Evolutionary conservation across 2,329 filamentous ascomycete species (phyloP), one percentile per base, ranked within the genome.

Genomic region (Pyrenophora teres): DNA sequence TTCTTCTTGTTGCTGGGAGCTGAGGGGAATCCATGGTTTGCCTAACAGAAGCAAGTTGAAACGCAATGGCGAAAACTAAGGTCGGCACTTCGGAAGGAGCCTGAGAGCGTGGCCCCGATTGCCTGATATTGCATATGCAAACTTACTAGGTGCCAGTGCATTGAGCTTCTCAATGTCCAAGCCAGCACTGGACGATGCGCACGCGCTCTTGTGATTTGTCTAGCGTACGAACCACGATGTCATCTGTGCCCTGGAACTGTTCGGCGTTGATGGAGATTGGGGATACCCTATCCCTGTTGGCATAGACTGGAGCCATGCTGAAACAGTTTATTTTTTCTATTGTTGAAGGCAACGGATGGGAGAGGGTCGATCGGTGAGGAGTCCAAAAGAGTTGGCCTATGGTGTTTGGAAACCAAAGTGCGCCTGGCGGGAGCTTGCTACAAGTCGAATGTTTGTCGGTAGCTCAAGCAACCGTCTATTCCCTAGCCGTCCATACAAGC

Each of bases 401-500:
- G n/a, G 36, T n/a, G 18, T 35, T 33, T 23, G 27, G 27, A 9
- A 30, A 12, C 15, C 7, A 27, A 19, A 6, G 15, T 16, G 15
- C 45, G 30, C 18, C 23, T 15, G 30, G 9, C n/a, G 37, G 23
- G 6, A 16, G 27, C n/a, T 40, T 41, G 35, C 46, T 16, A 37
- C 46, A 35, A 40, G 19, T 44, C 40, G 25, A 12, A 44, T 21
- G 30, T 13, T 31, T 46, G 32, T 51, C 39, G 30, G 46, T 40
- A 23, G 13, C 10, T 27, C 23, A 19, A 12, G 25, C 12, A 21
- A 37, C 15, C 30, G 15, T 33, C 21, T 2, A 30, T 30, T 13
- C 10, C 9, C 10, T 30, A 30, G 27, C 9, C 10, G 27, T 30
- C 27, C 27, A 30, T 9, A 30, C 27, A 30, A 10, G 27, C 15